A percentile compares a stretch with the other conserved stretches of the same genome.
Evolutionary conservation across 129 eudicot genomes (phyloP).

Genomic region (Daucus carota): DH1_v3.0 NC_030383.2:9919501-9920000

Average conservation of each 20-base stretch:
- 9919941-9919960: too few relatives aligned
- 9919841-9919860: constrained; percentile 56
- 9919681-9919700: constrained; percentile 41
- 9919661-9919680: constrained; percentile 42
- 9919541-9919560: too few relatives aligned
- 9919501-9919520: too few relatives aligned
- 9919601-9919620: neutral
- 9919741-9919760: constrained; percentile 27
- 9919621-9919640: neutral
- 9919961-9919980: too few relatives aligned
- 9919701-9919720: constrained; percentile 35
- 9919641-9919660: neutral
- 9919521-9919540: neutral
- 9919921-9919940: too few relatives aligned
- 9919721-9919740: constrained; percentile 41
- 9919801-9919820: constrained; percentile 49
- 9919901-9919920: constrained; percentile 37
- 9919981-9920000: too few relatives aligned
- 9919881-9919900: constrained; percentile 50
- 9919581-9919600: neutral
- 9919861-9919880: constrained; percentile 55
- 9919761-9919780: constrained; percentile 32
- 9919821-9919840: constrained; percentile 56
- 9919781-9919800: constrained; percentile 46
- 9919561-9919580: neutral